Evolutionary conservation across 176 grass and related monocot genomes (phyloP), one percentile per base, ranked within the genome.

Genomic region (Chrysopogon serrulatus): DNA sequence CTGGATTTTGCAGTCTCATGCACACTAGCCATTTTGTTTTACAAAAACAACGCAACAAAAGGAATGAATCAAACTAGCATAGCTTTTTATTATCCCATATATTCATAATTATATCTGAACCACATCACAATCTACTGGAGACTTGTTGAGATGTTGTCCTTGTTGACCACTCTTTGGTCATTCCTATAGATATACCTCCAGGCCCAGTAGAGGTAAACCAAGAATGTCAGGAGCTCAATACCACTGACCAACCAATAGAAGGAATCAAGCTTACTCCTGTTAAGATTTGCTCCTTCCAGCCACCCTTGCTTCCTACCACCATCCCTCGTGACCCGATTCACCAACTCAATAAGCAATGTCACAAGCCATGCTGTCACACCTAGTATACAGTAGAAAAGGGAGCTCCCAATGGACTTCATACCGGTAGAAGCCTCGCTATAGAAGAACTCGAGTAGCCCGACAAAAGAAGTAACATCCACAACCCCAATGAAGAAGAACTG

Each of bases 401-500:
- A 87, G 68, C 88, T 93, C 3, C 94, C 94, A 2, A 82, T 86
- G 6, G 94, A 96, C 76, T 96, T 96, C 86, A 91, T 96, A 2
- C 94, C 91, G 13, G 8, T 33, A 5, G 91, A 85, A 3, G 88
- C 91, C 53, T 96, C 94, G 54, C 88, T 87, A 40, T 89, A 92
- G 86, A 96, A 93, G 86, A 91, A 96, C 41, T 93, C 94, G 32
- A 96, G 75, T 5, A 96, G 71, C 1, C 94, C 90, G 10, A 96
- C 94, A 41, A 96, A 96, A 16, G 93, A 92, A 23, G 93, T 96
- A 15, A 92, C 90, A 80, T 96, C 90, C 43, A 92, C 82, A 7
- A 96, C 72, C 16, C 94, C 94, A 27, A 91, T 51, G n/a, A 90
- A 60, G 84, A 93, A 93, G 86, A 93, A 93, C 59, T 96, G 94